A percentile compares a stretch with the other conserved stretches of the same genome.
These are phyloP conservation scores for Quercus tomentella DNA, from an alignment of 331 rosid genomes.

Conservation along the genomic window DNA sequence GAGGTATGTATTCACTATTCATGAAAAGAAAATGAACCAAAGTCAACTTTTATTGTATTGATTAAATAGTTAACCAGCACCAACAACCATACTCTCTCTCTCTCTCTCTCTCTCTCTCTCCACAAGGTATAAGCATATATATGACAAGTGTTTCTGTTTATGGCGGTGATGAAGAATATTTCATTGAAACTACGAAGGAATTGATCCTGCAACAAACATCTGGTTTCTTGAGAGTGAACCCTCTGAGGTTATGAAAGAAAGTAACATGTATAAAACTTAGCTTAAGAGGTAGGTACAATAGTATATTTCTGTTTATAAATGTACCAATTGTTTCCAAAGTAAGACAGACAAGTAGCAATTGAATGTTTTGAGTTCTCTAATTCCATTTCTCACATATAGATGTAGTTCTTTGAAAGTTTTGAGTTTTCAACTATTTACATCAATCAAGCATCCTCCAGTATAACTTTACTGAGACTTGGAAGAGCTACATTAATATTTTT, in stretches of 20 bases:
- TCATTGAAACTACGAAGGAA: conserved; percentile 19
- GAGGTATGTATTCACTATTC: too few relatives aligned
- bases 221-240: conserved; percentile 23
- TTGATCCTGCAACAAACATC: conserved; percentile 27
- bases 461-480: too few relatives aligned
- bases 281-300: conserved; percentile 2
- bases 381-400: not conserved
- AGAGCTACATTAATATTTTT: too few relatives aligned
- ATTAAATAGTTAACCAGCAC: too few relatives aligned
- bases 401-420: not conserved
- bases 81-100: too few relatives aligned
- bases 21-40: too few relatives aligned
- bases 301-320: not conserved
- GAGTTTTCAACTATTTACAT: too few relatives aligned
- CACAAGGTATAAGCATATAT: not conserved
- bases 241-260: not conserved
- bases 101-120: too few relatives aligned
- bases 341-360: not conserved
- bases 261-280: not conserved
- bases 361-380: not conserved
- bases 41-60: too few relatives aligned
- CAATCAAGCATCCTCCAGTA: too few relatives aligned
- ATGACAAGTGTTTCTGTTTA: conserved; percentile 1
- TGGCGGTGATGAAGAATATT: conserved; percentile 22
- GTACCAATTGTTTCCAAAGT: not conserved